Conservation (phyloP, 495 filamentous ascomycete species). For the Pseudotulostoma volvatum region DNA sequence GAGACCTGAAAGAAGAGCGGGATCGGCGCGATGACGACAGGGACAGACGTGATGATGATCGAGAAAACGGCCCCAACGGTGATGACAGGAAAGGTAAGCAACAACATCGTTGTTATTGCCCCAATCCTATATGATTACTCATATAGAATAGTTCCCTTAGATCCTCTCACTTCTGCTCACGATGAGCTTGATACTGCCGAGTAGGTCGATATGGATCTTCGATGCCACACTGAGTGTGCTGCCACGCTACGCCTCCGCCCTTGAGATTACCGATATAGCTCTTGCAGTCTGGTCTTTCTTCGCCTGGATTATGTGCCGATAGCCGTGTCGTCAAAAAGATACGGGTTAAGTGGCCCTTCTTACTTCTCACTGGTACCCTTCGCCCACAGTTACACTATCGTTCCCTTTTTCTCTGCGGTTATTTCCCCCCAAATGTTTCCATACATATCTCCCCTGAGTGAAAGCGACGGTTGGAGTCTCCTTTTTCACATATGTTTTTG, state of each 20-base stretch:
- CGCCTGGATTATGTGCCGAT: not conserved
- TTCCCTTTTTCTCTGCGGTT: not conserved
- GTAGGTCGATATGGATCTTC: constrained; percentile 28
- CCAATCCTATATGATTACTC: constrained; percentile 3
- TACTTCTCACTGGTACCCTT: not conserved
- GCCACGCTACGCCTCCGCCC: not conserved
- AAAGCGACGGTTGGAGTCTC: not conserved
- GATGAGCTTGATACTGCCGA: constrained; percentile 97
- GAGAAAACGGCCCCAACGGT: constrained; percentile 30
- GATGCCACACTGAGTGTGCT: not conserved
- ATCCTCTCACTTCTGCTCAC: constrained; percentile 68
- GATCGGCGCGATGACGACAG: constrained; percentile 57
- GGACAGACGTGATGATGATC: constrained; percentile 38
- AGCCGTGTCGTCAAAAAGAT: not conserved
- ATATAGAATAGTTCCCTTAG: constrained; percentile 32
- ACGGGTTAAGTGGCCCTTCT: not conserved
- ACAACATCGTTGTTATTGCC: not conserved
- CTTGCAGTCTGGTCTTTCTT: not conserved
- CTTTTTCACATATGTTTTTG: constrained; percentile 1
- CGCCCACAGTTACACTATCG: not conserved
- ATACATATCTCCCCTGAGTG: not conserved
- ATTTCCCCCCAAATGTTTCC: not conserved
- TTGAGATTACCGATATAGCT: not conserved
- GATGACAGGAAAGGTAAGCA: constrained; percentile 76
- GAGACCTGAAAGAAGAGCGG: constrained; percentile 59